Base-by-base conservation (phyloP, 2,329 filamentous ascomycete genomes). In the Thielaviopsis ethacetica region DNA sequence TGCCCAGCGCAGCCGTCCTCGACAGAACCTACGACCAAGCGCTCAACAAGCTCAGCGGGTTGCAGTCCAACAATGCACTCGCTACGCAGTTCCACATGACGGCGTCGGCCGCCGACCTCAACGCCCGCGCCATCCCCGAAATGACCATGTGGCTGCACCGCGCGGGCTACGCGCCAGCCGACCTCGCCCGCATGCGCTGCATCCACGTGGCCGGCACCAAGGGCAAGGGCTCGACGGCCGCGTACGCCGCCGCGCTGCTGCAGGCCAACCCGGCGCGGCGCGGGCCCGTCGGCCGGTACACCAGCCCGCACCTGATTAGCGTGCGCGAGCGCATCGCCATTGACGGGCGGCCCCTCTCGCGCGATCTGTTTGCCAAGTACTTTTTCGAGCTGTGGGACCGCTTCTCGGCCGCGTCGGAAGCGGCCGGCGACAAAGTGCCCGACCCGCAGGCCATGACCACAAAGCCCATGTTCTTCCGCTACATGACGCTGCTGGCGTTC, bases 171-270 rank as follows among this genome's bases (percentile, higher is more conserved):
- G 72, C 84, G 71, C 69, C 70, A 1, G 58, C 65, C 0, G 72
- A 75, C 63, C 72, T 80, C 26, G 65, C 70, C 13, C 63, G 66
- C 3, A 70, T 79, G 56, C 71, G 70, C 17, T 77, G 76, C 64
- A 82, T 97, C 62, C 91, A 97, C 68, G 83, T 97, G 53, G 88
- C 91, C 1, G 91, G 91, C 13, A 96, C 91, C 4, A 97, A 96
- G 70, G 91, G 91, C 62, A 97, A 96, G 70, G 91, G 91, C 49
- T 93, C 88, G 2, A 90, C 89, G 0, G 88, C 86, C 63, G 86
- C 91, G 10, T 91, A 91, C 68, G 80, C 89, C 21, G 88, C 89
- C 15, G 84, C 84, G 2, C 87, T 95, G 63, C 75, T 95, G n/a
- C 72, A 76, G 3, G 73, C 66, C 60, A 70, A 58, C 56, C 65